Evolutionary conservation across 768 basidiomycete species (phyloP).

Genomic region (Suillus cothurnatus): DNA sequence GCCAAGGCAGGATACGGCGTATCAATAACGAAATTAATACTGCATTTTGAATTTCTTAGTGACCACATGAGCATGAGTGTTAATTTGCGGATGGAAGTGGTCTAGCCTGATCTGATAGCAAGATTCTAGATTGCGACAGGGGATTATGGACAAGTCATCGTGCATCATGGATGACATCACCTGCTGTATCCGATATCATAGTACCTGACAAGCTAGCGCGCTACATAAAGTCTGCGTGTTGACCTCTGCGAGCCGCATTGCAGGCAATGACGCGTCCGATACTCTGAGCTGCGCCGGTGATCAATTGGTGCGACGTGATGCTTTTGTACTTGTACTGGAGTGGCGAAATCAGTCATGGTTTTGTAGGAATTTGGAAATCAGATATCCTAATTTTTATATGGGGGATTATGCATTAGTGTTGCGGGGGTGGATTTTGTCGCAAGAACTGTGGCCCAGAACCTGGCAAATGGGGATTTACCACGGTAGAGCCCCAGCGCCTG

Average conservation of each 20-base stretch:
- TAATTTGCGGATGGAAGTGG: neutral
- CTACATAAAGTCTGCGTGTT: too few relatives aligned
- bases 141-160: too few relatives aligned
- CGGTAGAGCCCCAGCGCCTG: neutral
- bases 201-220: too few relatives aligned
- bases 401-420: neutral
- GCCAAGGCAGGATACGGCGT: neutral
- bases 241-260: conserved; percentile 44
- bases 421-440: neutral
- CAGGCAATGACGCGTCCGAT: conserved; percentile 50
- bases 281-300: conserved; percentile 47
- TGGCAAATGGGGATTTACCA: neutral
- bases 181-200: too few relatives aligned
- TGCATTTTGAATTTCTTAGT: neutral
- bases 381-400: neutral
- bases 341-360: neutral
- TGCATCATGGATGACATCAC: too few relatives aligned
- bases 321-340: neutral
- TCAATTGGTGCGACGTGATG: conserved; percentile 38
- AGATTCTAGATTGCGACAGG: too few relatives aligned
- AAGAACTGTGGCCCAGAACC: neutral
- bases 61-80: neutral
- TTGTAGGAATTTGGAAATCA: neutral
- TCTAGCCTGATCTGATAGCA: too few relatives aligned
- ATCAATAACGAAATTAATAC: neutral